Conservation (phyloP, 225 moss, liverwort and hornwort species). For the Sphagnum contortum region DNA sequence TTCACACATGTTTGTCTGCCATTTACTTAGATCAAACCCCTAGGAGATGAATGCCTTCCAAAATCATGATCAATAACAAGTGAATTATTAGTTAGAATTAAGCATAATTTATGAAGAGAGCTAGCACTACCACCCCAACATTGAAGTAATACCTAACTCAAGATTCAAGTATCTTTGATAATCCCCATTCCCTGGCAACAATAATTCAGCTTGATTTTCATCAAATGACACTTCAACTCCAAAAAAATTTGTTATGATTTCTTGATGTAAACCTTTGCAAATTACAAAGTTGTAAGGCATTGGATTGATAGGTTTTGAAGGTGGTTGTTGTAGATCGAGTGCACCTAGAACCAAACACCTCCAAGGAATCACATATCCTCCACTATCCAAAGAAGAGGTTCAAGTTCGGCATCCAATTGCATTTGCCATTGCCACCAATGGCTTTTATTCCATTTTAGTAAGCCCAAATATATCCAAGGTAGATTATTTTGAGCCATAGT, state of each 20-base stretch:
- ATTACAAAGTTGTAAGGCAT: constrained; percentile 34
- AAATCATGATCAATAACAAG: neutral
- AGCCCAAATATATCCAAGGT: constrained; percentile 53
- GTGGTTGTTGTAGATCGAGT: constrained; percentile 24
- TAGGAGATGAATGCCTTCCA: too few species aligned
- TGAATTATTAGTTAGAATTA: constrained; percentile 6
- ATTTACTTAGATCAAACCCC: too few species aligned
- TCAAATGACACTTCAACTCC: constrained; percentile 23
- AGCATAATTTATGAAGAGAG: constrained; percentile 18
- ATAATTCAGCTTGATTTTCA: constrained; percentile 35
- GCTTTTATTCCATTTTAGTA: constrained; percentile 57
- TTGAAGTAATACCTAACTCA: constrained; percentile 34
- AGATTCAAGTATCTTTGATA: constrained; percentile 42
- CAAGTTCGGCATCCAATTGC: constrained; percentile 66
- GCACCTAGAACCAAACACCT: constrained; percentile 80
- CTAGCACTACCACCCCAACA: constrained; percentile 43
- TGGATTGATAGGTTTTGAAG: constrained; percentile 33
- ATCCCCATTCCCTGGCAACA: constrained; percentile 58
- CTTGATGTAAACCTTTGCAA: constrained; percentile 41
- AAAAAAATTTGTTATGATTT: constrained; percentile 9
- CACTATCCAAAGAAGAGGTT: constrained; percentile 38
- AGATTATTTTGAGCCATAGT: constrained; percentile 15
- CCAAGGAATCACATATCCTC: constrained; percentile 83
- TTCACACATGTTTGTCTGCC: too few species aligned
- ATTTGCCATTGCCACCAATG: constrained; percentile 97